Base-by-base conservation (phyloP, 176 grass and related monocot genomes). In the Poa pratensis region DNA sequence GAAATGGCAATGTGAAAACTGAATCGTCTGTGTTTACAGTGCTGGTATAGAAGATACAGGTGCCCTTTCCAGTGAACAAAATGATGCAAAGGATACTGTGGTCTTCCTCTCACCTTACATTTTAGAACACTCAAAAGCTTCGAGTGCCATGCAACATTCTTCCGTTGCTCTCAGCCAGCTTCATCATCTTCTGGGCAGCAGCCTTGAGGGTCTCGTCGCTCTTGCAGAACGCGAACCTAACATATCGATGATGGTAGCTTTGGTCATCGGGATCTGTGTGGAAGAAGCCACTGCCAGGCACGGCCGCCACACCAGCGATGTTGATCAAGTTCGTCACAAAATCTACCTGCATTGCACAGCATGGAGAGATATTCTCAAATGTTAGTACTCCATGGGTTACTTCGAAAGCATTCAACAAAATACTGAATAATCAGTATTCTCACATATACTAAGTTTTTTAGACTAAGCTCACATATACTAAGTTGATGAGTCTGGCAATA, bases 181-280 rank as follows among this genome's bases (percentile, higher is more conserved):
- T 83, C 71, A 57, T 67, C 93, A 98, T 90, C 82, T 85, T 93
- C 30, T 51, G n/a, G 23, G 87, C 86, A 85, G 95, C 95, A 19
- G 93, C 87, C 73, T 84, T 82, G 8, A 98, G 87, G 62, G 95
- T 95, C 60, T 76, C 87, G 5, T 83, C 69, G 11, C 93, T 90
- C 83, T 98, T 98, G 85, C 95, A 98, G 59, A 98, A 98, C 0
- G 95, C 93, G 70, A 98, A 95, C 72, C 93, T 92, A 32, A 98
- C 84, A 70, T 93, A 95, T 45, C 83, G 80, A 7, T 83, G 86
- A 32, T 67, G 51, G 32, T 88, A 92, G 46, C 46, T 90, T 59
- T 85, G 82, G 52, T n/a, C 22, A 28, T 87, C 54, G 8, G 9
- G 53, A 17, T 51, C 75, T 68, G 23, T n/a, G 77, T 97, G 95